Conservation (phyloP, 2,329 filamentous ascomycete species). For the Colletotrichum gloeosporioides region DNA sequence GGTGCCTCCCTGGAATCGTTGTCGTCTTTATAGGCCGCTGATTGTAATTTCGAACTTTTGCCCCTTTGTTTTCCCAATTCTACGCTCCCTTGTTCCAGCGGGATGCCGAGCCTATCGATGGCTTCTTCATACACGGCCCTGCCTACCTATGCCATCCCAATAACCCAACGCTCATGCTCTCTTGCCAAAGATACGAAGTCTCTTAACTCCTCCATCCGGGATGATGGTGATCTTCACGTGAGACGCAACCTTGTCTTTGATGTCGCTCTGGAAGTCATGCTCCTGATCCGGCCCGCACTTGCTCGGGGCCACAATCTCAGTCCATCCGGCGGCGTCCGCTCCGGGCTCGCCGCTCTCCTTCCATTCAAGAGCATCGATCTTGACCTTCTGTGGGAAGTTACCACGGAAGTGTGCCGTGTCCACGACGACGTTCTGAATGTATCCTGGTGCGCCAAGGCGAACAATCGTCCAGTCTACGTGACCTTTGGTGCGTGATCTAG, state of each 20-base stretch:
- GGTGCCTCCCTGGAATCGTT: neutral
- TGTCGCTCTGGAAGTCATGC: constrained; percentile 66
- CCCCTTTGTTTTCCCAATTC: neutral
- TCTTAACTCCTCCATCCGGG: constrained; percentile 91
- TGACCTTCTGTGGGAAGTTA: constrained; percentile 81
- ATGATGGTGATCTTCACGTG: constrained; percentile 93
- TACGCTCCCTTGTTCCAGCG: neutral
- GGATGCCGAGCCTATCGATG: neutral
- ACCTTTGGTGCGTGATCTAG: constrained; percentile 71
- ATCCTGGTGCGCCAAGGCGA: constrained; percentile 70
- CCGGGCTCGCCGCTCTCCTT: constrained; percentile 58
- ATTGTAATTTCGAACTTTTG: neutral
- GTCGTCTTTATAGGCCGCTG: neutral
- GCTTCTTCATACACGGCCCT: neutral
- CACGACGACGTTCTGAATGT: constrained; percentile 70
- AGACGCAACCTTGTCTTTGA: constrained; percentile 68
- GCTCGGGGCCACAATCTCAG: constrained; percentile 67
- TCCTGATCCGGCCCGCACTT: constrained; percentile 77
- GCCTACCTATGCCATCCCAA: neutral
- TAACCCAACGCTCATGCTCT: constrained; percentile 36
- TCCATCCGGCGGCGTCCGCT: constrained; percentile 66
- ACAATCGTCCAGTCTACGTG: constrained; percentile 86
- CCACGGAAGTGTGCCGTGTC: constrained; percentile 86
- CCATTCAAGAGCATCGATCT: constrained; percentile 68
- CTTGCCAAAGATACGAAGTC: constrained; percentile 78